Conservation (phyloP, 805 yeast genomes). For the Kuraishia borneana region DNA sequence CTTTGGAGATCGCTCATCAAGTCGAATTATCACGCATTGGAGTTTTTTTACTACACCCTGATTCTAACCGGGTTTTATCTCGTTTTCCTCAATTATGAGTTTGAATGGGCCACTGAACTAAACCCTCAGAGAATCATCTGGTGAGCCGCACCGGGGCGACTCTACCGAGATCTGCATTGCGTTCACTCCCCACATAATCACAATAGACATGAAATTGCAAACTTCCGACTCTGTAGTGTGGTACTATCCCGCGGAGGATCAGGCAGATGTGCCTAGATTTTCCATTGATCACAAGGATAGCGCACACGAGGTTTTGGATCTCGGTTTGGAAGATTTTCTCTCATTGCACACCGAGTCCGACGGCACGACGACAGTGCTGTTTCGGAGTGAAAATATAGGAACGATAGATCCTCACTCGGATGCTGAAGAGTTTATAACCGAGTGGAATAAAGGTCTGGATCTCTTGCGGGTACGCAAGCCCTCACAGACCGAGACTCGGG, state of each 20-base stretch:
- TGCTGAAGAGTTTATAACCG: background rate
- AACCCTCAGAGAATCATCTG: constrained; percentile 77
- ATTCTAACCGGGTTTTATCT: constrained; percentile 42
- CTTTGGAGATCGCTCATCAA: constrained; percentile 56
- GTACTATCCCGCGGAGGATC: constrained; percentile 2
- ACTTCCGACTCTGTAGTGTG: background rate
- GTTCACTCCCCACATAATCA: background rate
- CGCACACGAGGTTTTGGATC: background rate
- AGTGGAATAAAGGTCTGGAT: constrained; percentile 2
- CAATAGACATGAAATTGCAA: constrained; percentile 1
- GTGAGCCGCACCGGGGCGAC: constrained; percentile 27
- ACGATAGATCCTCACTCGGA: background rate
- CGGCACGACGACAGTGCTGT: background rate
- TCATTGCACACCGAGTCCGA: background rate
- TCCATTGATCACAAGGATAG: background rate
- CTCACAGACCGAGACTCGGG: too few species aligned
- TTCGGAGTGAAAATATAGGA: background rate
- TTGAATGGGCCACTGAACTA: constrained; percentile 57
- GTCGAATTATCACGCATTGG: constrained; percentile 31
- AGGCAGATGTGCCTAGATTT: background rate
- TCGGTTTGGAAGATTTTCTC: background rate
- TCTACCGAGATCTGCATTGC: background rate
- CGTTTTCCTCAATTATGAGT: constrained; percentile 51
- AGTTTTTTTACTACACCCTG: constrained; percentile 49
- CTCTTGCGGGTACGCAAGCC: background rate